Evolutionary conservation across 2,329 filamentous ascomycete genomes (phyloP), one percentile per base, ranked within the genome.

Genomic region (Arthrobotrys musiformis): DNA sequence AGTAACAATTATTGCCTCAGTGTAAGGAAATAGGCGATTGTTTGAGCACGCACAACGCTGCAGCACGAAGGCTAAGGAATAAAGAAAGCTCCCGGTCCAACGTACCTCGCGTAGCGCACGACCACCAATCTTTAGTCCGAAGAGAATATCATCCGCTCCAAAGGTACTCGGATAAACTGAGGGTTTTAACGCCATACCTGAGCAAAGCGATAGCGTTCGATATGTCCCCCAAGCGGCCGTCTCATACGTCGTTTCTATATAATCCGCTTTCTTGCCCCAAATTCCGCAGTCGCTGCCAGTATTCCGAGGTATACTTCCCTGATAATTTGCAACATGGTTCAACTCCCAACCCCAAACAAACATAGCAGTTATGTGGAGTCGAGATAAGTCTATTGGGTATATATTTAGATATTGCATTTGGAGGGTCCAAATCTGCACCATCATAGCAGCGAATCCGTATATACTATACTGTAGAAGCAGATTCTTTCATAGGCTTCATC

Each of bases 401-500:
- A 81, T 80, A 1, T 85, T 84, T 0, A 87, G 81, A 61, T 86
- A 87, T 72, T 87, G 86, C 0, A 83, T 83, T 74, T 87, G 86
- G 0, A 86, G 82, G 0, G 86, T 86, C 79, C 87, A 87, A 24
- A 85, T 83, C 0, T 82, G 82, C 0, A 86, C 85, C 1, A 87
- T 81, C 81, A 84, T 86, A 15, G 83, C 85, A 26, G 84, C 83
- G 22, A 83, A 85, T 4, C 85, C 86, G 85, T 85, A 86, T 26
- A 82, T 82, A 2, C 85, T 79, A 74, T 82, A 2, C 85, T 79
- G 74, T 85, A 84, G 79, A 85, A 85, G 0, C 84, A 83, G 61
- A 85, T 84, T 75, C 85, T 84, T 62, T 85, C 84, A 68, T 85
- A 83, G 85, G 83, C 81, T 48, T 85, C 85, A 61, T 85, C 83